Percentiles rank a stretch among this genome's conserved stretches.
Conservation (phyloP, 805 yeast species). For the Candida insectalens region DNA sequence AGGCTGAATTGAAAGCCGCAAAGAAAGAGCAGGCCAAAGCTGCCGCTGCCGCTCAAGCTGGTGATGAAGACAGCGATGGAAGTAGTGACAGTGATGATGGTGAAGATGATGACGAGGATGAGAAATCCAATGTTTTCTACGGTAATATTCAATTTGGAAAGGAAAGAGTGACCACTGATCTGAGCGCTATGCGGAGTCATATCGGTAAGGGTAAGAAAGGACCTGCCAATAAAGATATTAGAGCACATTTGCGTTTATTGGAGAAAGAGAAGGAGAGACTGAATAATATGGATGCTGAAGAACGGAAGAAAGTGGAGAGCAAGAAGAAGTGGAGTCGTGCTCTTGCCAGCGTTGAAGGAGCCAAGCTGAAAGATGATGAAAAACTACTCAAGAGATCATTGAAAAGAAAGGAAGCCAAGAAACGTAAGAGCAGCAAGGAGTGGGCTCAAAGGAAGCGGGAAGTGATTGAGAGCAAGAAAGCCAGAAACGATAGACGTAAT, state of each 20-base stretch:
- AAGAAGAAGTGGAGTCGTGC: constrained; percentile 82
- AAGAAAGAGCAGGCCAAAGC: constrained; percentile 17
- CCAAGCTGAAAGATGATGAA: constrained; percentile 84
- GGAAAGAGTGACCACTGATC: constrained; percentile 65
- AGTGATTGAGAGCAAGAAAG: constrained; percentile 66
- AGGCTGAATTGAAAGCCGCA: constrained; percentile 28
- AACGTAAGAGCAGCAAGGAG: constrained; percentile 79
- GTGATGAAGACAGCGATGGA: constrained; percentile 22
- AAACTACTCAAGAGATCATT: constrained; percentile 76
- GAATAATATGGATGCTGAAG: constrained; percentile 46
- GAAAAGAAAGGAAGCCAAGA: constrained; percentile 72
- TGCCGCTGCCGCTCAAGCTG: constrained; percentile 22
- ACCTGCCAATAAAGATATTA: constrained; percentile 75
- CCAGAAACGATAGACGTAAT: constrained; percentile 79
- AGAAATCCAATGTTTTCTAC: constrained; percentile 42
- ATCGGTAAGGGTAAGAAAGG: constrained; percentile 56
- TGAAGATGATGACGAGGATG: constrained; percentile 16
- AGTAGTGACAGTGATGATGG: constrained; percentile 25
- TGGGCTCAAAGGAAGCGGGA: constrained; percentile 86
- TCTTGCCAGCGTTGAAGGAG: constrained; percentile 79
- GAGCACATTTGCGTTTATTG: constrained; percentile 68
- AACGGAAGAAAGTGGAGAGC: constrained; percentile 50
- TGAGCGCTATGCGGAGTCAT: constrained; percentile 40
- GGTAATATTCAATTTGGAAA: constrained; percentile 80
- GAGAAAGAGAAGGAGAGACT: constrained; percentile 66